Evolutionary conservation across 148 eudicot species (phyloP), one percentile per base, ranked within the genome.

Genomic region (Rhododendron griersonianum): DNA sequence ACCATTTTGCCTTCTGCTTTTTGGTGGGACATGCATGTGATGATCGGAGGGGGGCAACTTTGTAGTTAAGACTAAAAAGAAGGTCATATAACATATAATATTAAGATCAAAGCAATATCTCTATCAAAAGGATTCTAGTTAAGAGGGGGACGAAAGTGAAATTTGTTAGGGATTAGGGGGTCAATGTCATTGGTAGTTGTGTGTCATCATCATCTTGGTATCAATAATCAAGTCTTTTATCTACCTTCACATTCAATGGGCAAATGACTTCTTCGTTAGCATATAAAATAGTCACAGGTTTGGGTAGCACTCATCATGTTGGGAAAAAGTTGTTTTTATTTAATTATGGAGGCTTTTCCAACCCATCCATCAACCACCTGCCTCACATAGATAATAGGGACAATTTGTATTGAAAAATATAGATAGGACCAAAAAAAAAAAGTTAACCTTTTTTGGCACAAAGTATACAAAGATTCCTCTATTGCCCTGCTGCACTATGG

Each of bases 31-130:
- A 67, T 67, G 74, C 35, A n/a, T 25, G 74, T 65, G 35, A 25
- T 67, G 74, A 67, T n/a, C 35, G 5, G 30, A 65, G 30, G 35
- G 30, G 33, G 74, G 74, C 74, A 71, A 33, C 39, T 33, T 33
- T 30, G 41, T 71, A 71, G 76, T 71, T 71, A 1, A 71, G 76
- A 71, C 76, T 1, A 33, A 33, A 71, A 71, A 28, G 16, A 28
- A 71, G 76, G 76, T 15, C 41, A 71, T 71, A 71, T 71, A 71
- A 71, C 41, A 71, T 71, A 71, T 71, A 71, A 71, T 71, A 71
- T 13, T 37, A 1, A 69, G 13, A 69, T 28, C 37, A 69, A 69
- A 69, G 37, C 39, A 33, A 69, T 28, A 6, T 30, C 37, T 30
- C 37, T 41, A 25, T n/a, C 5, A 67, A 69, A 69, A 71, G 11